Evolutionary conservation across 768 basidiomycete species (phyloP).

Genomic region (Lactarius tabidus): DNA sequence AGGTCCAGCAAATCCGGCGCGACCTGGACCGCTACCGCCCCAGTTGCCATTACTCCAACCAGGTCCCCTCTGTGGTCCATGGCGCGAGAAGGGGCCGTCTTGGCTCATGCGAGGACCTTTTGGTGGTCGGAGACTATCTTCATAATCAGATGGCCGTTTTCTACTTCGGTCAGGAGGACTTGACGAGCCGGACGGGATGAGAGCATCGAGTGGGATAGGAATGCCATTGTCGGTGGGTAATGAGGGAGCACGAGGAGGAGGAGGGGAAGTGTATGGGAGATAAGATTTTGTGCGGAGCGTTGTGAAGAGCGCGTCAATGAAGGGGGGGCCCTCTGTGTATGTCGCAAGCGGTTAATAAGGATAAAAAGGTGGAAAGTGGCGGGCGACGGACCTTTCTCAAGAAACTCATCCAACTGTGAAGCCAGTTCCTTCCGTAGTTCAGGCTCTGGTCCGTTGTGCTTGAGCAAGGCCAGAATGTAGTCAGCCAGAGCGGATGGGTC

Average conservation of each 20-base stretch:
- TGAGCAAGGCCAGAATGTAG: conserved; percentile 89
- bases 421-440: conserved; percentile 79
- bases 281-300: conserved; percentile 84
- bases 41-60: conserved; percentile 34
- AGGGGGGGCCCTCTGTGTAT: conserved; percentile 56
- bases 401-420: conserved; percentile 83
- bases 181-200: conserved; percentile 44
- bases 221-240: conserved; percentile 58
- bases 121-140: conserved; percentile 55
- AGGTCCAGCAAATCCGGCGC: conserved; percentile 31
- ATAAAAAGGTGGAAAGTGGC: conserved; percentile 20
- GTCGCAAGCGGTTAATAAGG: conserved; percentile 11
- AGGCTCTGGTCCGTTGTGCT: conserved; percentile 78
- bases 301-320: conserved; percentile 83
- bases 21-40: conserved; percentile 29
- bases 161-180: conserved; percentile 50
- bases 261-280: conserved; percentile 59
- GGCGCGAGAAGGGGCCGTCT: conserved; percentile 67
- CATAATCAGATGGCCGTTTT: conserved; percentile 62
- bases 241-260: conserved; percentile 34
- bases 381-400: conserved; percentile 70
- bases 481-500: conserved; percentile 92
- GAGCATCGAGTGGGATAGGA: conserved; percentile 70
- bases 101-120: conserved; percentile 68
- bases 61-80: conserved; percentile 42